These are phyloP conservation scores for Berkeleyomyces basicola DNA, from an alignment of 2,329 filamentous ascomycete species.

Conservation along the genomic window DNA sequence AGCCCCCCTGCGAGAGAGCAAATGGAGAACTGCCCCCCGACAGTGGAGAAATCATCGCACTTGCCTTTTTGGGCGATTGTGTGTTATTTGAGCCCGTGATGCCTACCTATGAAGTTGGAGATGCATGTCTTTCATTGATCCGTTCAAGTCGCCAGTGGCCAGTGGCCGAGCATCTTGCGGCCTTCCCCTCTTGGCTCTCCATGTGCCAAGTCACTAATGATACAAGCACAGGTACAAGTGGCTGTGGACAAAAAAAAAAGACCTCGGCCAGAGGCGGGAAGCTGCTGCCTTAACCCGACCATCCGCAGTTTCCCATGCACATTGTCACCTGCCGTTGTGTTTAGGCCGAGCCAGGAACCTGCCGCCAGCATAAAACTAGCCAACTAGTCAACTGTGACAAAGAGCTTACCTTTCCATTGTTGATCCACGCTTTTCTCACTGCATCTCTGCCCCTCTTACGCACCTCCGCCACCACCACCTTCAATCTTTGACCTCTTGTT, in stretches of 20 bases:
- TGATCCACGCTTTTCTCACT: not conserved
- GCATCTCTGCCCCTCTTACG: not conserved
- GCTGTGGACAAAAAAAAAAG: not conserved
- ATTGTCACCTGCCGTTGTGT: not conserved
- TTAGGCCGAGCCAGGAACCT: not conserved
- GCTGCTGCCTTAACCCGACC: not conserved
- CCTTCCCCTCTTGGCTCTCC: not conserved
- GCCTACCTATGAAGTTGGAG: not conserved
- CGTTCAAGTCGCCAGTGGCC: not conserved
- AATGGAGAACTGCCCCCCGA: too few relatives aligned
- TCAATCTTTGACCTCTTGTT: not conserved
- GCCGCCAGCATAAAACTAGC: too few relatives aligned
- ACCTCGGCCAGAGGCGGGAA: conserved; percentile 2
- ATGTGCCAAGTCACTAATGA: not conserved
- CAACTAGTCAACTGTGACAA: not conserved
- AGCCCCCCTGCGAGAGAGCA: not conserved
- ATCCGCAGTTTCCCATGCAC: not conserved
- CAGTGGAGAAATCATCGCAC: too few relatives aligned
- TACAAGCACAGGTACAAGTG: too few relatives aligned
- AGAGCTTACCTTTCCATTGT: not conserved
- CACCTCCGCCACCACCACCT: not conserved
- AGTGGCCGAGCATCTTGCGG: not conserved
- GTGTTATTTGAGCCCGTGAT: too few relatives aligned
- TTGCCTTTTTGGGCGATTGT: too few relatives aligned
- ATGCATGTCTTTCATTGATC: not conserved